A percentile compares a stretch with the other conserved stretches of the same genome.
phyloP scores from a whole-genome alignment of 371 early-diverging fungal genomes.

The Lichtheimia ornata region DNA sequence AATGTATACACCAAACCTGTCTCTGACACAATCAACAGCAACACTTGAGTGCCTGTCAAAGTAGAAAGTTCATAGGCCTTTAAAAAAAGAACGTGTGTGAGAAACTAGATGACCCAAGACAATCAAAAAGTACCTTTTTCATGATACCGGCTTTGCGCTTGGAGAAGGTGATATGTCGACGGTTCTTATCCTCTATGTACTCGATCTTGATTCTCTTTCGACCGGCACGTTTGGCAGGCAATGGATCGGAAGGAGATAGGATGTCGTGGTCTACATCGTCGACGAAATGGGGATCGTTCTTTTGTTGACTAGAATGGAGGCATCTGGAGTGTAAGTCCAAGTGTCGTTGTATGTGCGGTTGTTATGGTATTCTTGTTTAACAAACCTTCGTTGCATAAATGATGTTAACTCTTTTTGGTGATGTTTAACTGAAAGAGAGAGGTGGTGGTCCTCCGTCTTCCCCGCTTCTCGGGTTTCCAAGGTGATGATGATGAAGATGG shows the following conservation, averaged over 20 bases:
- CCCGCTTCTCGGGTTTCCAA: neutral
- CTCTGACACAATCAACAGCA: constrained; percentile 96
- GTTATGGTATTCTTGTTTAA: neutral
- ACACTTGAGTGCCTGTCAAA: constrained; percentile 96
- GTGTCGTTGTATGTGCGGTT: neutral
- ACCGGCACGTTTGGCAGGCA: constrained; percentile 67
- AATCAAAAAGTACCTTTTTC: constrained; percentile 80
- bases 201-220: constrained; percentile 96
- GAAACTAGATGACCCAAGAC: neutral
- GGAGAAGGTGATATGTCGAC: constrained; percentile 96
- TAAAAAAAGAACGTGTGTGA: neutral
- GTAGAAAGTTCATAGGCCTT: constrained; percentile 97
- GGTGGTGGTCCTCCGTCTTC: neutral
- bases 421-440: neutral
- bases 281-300: neutral
- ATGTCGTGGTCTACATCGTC: constrained; percentile 42
- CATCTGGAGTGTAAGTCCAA: neutral
- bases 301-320: neutral
- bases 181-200: constrained; percentile 93
- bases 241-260: constrained; percentile 62
- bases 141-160: constrained; percentile 99
- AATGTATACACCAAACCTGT: constrained; percentile 98
- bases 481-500: neutral
- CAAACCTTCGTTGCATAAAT: constrained; percentile 1
- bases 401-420: constrained; percentile 3